A percentile compares a stretch with the other conserved stretches of the same genome.
These are phyloP conservation scores for Colletotrichum lupini DNA, from an alignment of 2,329 filamentous ascomycete genomes.

Conservation along the genomic window DNA sequence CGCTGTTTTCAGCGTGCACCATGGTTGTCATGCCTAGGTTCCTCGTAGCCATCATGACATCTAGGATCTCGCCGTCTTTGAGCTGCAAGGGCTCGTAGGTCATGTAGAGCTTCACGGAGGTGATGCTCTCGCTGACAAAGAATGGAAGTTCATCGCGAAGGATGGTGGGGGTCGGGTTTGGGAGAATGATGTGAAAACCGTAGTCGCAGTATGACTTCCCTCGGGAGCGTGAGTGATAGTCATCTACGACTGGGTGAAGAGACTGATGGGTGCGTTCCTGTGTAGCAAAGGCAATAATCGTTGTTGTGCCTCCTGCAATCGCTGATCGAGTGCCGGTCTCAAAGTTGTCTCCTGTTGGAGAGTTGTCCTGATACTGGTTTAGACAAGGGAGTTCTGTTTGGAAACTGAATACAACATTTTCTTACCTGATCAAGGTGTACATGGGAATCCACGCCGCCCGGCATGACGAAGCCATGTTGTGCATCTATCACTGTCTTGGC, in stretches of 20 bases:
- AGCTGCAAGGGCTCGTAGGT: slow-evolving; percentile 62
- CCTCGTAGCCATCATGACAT: slow-evolving; percentile 59
- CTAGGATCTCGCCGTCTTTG: slow-evolving; percentile 59
- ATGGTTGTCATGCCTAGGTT: slow-evolving; percentile 51
- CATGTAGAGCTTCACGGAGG: slow-evolving; percentile 64
- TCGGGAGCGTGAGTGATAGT: slow-evolving; percentile 57
- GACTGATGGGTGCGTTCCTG: slow-evolving; percentile 59
- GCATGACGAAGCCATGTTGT: slow-evolving; percentile 37
- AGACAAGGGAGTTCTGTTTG: slow-evolving; percentile 41
- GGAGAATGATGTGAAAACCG: slow-evolving; percentile 63
- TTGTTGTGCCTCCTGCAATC: slow-evolving; percentile 69
- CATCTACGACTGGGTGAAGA: slow-evolving; percentile 56
- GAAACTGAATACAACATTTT: slow-evolving; percentile 41
- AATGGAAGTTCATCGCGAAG: slow-evolving; percentile 49
- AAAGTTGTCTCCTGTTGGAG: slow-evolving; percentile 43
- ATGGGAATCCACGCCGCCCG: slow-evolving; percentile 53
- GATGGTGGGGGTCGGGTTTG: slow-evolving; percentile 54
- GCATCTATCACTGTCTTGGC: slow-evolving; percentile 12
- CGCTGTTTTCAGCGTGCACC: slow-evolving; percentile 66
- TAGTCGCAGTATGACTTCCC: slow-evolving; percentile 66
- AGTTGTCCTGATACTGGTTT: slow-evolving; percentile 5
- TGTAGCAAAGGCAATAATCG: slow-evolving; percentile 67
- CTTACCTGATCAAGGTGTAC: slow-evolving; percentile 52
- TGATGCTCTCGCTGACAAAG: slow-evolving; percentile 52
- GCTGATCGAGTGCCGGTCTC: slow-evolving; percentile 62